Conservation (phyloP, 2,329 filamentous ascomycete genomes). For the Dactylellina haptotyla region DNA sequence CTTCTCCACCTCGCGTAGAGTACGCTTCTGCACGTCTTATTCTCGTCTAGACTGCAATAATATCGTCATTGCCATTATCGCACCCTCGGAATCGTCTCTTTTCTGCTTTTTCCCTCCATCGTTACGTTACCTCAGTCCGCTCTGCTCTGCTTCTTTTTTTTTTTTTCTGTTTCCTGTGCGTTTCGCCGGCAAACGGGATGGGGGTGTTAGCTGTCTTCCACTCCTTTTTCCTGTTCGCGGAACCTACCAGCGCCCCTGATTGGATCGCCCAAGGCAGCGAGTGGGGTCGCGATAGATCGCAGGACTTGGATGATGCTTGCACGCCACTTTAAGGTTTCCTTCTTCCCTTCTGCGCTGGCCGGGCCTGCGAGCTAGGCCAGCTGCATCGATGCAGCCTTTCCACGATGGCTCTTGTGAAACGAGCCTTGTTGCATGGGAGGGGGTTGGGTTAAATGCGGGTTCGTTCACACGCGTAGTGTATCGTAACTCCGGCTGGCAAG, state of each 20-base stretch:
- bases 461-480: slow-evolving; percentile 22
- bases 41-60: slow-evolving; percentile 1
- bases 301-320: slow-evolving; percentile 43
- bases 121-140: slow-evolving; percentile 9
- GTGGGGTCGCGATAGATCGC: slow-evolving; percentile 34
- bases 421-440: slow-evolving; percentile 24
- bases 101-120: no score
- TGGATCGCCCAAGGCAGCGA: slow-evolving; percentile 22
- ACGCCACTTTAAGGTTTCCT: slow-evolving; percentile 33
- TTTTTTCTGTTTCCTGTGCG: slow-evolving; percentile 19
- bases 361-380: slow-evolving; percentile 4
- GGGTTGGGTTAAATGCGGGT: slow-evolving; percentile 37
- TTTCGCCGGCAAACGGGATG: slow-evolving; percentile 34
- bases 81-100: slow-evolving; percentile 18
- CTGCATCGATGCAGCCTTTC: slow-evolving; percentile 35
- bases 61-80: slow-evolving; percentile 31
- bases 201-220: slow-evolving; percentile 6
- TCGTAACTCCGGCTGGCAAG: slow-evolving; percentile 6
- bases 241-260: slow-evolving; percentile 36
- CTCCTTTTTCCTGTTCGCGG: slow-evolving; percentile 37
- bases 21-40: background rate
- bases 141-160: background rate
- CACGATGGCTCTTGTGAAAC: slow-evolving; percentile 45
- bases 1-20: background rate
- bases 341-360: slow-evolving; percentile 26